A percentile compares a stretch with the other conserved stretches of the same genome.
Evolutionary conservation across 805 yeast genomes (phyloP).

Genomic region (Blastobotrys robertii): DNA sequence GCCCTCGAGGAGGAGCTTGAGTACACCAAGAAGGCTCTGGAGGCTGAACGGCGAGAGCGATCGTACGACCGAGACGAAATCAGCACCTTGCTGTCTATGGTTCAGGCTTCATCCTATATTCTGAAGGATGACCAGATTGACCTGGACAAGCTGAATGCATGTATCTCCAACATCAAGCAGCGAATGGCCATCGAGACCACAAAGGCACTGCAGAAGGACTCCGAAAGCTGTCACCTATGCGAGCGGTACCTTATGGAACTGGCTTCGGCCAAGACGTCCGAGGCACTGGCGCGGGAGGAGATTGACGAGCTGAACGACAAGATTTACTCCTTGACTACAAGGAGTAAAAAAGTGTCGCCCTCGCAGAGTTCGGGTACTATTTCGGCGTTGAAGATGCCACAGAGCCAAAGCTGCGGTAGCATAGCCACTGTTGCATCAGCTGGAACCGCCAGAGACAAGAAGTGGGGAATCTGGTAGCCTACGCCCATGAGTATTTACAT

Average conservation of each 20-base stretch:
- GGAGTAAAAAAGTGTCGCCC: too few relatives aligned
- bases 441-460: too few relatives aligned
- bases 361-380: too few relatives aligned
- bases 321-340: slow-evolving; percentile 1
- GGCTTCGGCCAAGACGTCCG: slow-evolving; percentile 21
- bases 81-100: neutral
- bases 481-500: too few relatives aligned
- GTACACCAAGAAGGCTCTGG: slow-evolving; percentile 6
- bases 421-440: too few relatives aligned
- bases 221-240: slow-evolving; percentile 9
- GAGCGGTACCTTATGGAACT: slow-evolving; percentile 23
- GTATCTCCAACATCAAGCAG: neutral
- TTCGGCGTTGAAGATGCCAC: too few relatives aligned
- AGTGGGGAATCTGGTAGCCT: too few relatives aligned
- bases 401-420: too few relatives aligned
- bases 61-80: slow-evolving; percentile 3
- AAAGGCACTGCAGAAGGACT: neutral
- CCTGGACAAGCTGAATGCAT: neutral
- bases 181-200: slow-evolving; percentile 1
- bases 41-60: slow-evolving; percentile 12
- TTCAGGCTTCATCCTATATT: neutral
- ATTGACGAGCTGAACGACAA: slow-evolving; percentile 20
- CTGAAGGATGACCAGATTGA: neutral
- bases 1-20: slow-evolving; percentile 4
- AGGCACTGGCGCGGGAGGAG: slow-evolving; percentile 23